Evolutionary conservation across 345 rosid species (phyloP).

Genomic region (Eucalyptus erythrocorys): DNA sequence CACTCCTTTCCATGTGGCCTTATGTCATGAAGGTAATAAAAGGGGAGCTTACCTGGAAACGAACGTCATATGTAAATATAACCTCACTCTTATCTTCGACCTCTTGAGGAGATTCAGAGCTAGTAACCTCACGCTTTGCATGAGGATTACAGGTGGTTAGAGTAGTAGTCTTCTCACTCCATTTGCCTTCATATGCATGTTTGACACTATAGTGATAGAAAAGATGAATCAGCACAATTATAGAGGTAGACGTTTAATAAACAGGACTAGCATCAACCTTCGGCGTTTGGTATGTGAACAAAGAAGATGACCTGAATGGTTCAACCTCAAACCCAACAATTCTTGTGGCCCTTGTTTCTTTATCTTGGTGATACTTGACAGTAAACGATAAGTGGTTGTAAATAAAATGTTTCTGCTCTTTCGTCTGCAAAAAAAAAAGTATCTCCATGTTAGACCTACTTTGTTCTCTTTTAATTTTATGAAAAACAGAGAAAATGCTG

Average conservation of each 20-base stretch:
- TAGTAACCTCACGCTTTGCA: constrained; percentile 59
- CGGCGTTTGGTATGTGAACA: background rate
- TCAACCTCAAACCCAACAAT: constrained; percentile 92
- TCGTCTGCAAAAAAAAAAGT: constrained; percentile 33
- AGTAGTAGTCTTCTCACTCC: constrained; percentile 63
- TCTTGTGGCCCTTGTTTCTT: constrained; percentile 43
- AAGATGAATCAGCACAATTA: background rate
- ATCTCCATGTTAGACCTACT: background rate
- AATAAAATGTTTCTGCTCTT: constrained; percentile 74
- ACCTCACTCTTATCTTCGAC: constrained; percentile 66
- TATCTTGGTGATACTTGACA: constrained; percentile 67
- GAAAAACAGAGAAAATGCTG: background rate
- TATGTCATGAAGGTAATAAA: background rate
- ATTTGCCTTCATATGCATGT: constrained; percentile 75
- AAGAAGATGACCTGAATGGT: constrained; percentile 56
- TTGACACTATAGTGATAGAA: constrained; percentile 45
- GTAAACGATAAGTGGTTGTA: constrained; percentile 74
- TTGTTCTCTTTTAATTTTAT: background rate
- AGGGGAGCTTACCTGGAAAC: constrained; percentile 42
- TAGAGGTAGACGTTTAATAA: background rate
- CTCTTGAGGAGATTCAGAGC: constrained; percentile 81
- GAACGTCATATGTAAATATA: constrained; percentile 82
- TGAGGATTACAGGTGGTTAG: constrained; percentile 86
- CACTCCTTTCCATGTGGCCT: background rate
- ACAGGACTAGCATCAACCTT: background rate